Conservation (phyloP, 805 yeast species). For the Metschnikowia colocasiae region DNA sequence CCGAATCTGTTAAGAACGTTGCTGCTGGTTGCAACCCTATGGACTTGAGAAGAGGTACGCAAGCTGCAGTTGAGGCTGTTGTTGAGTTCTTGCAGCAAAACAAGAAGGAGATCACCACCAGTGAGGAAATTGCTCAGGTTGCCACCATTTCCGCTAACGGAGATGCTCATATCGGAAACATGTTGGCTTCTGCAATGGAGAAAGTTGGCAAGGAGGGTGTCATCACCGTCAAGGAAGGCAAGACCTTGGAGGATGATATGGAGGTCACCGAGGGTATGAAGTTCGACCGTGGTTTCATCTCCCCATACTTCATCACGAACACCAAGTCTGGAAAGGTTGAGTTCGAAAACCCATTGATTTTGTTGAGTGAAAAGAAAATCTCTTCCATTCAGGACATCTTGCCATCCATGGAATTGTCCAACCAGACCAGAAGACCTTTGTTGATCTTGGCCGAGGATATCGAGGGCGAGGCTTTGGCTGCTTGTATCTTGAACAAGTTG, state of each 20-base stretch:
- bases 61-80: slow-evolving; percentile 93
- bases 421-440: slow-evolving; percentile 89
- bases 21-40: slow-evolving; percentile 99
- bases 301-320: slow-evolving; percentile 94
- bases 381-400: slow-evolving; percentile 85
- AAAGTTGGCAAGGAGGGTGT: slow-evolving; percentile 99
- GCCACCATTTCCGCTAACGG: slow-evolving; percentile 98
- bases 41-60: slow-evolving; percentile 96
- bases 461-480: slow-evolving; percentile 98
- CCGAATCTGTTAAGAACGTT: slow-evolving; percentile 92
- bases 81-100: slow-evolving; percentile 77
- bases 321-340: slow-evolving; percentile 91
- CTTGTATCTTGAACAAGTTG: slow-evolving; percentile 93
- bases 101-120: slow-evolving; percentile 90
- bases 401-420: slow-evolving; percentile 90
- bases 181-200: slow-evolving; percentile 95
- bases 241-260: slow-evolving; percentile 92
- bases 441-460: slow-evolving; percentile 92
- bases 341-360: slow-evolving; percentile 86
- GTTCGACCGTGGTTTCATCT: slow-evolving; percentile 95
- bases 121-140: slow-evolving; percentile 95
- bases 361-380: slow-evolving; percentile 90
- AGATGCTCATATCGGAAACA: slow-evolving; percentile 84
- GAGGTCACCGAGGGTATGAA: slow-evolving; percentile 98
- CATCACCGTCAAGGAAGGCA: slow-evolving; percentile 95